phyloP scores from a whole-genome alignment of 139 green algal genomes.

The Klebsormidium nitens region DNA sequence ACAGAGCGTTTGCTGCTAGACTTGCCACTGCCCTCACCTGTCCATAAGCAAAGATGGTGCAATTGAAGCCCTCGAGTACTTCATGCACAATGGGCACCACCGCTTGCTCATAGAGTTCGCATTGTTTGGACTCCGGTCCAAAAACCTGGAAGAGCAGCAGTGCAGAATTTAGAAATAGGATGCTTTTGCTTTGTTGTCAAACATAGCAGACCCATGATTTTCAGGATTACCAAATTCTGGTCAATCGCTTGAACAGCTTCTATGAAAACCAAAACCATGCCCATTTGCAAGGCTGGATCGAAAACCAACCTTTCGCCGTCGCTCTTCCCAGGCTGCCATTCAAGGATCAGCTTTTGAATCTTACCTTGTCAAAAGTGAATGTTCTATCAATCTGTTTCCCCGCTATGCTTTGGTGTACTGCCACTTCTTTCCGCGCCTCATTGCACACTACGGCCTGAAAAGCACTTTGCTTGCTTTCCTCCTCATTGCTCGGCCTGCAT shows the following conservation, averaged over 20 bases:
- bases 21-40: neutral
- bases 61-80: slow-evolving; percentile 86
- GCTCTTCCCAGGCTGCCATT: neutral
- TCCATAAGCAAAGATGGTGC: slow-evolving; percentile 75
- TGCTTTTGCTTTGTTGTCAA: neutral
- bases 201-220: neutral
- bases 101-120: slow-evolving; percentile 76
- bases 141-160: slow-evolving; percentile 60
- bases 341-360: neutral
- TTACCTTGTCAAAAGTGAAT: slow-evolving; percentile 92
- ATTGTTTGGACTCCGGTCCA: slow-evolving; percentile 68
- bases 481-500: slow-evolving; percentile 60
- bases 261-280: neutral
- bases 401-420: slow-evolving; percentile 65
- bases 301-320: neutral
- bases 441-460: slow-evolving; percentile 76
- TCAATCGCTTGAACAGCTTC: neutral
- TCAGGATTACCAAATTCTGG: neutral
- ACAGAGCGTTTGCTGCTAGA: slow-evolving; percentile 12
- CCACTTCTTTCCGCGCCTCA: slow-evolving; percentile 71
- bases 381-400: slow-evolving; percentile 72
- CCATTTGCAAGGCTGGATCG: too few species aligned
- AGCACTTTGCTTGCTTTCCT: slow-evolving; percentile 59
- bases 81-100: slow-evolving; percentile 91
- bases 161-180: neutral